These are phyloP conservation scores for Thermothelomyces thermophilus DNA, from an alignment of 2,329 filamentous ascomycete species.

Conservation along the genomic window DNA sequence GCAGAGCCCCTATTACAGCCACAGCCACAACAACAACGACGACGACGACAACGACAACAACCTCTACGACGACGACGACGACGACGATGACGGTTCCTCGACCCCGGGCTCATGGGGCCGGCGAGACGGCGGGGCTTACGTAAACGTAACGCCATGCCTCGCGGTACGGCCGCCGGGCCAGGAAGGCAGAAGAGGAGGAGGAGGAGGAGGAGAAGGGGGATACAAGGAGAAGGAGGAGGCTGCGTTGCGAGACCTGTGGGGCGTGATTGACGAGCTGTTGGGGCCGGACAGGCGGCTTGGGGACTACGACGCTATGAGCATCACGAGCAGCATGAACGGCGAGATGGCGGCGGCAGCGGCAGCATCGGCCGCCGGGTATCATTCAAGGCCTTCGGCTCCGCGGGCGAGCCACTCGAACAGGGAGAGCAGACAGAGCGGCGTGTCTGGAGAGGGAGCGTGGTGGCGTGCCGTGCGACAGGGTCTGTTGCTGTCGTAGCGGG, in stretches of 20 bases:
- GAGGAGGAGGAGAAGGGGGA: neutral
- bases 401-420: no score
- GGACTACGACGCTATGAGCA: neutral
- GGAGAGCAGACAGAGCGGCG: neutral
- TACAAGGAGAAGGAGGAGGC: neutral
- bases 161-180: neutral
- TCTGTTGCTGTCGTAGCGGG: conserved; percentile 1
- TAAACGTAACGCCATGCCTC: neutral
- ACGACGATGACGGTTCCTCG: neutral
- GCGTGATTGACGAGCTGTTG: conserved; percentile 8
- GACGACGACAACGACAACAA: neutral
- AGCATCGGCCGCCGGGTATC: neutral
- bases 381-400: no score
- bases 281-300: neutral
- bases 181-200: neutral
- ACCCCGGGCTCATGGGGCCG: neutral
- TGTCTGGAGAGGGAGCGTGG: neutral
- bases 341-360: neutral
- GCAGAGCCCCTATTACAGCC: neutral
- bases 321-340: neutral
- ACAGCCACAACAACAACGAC: neutral
- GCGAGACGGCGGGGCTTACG: neutral
- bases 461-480: conserved; percentile 4
- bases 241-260: conserved; percentile 13
- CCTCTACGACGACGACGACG: neutral